Percentiles rank a stretch among this genome's conserved stretches.
Evolutionary conservation across 495 filamentous ascomycete species (phyloP).

Genomic region (Endocarpon pusillum): DNA sequence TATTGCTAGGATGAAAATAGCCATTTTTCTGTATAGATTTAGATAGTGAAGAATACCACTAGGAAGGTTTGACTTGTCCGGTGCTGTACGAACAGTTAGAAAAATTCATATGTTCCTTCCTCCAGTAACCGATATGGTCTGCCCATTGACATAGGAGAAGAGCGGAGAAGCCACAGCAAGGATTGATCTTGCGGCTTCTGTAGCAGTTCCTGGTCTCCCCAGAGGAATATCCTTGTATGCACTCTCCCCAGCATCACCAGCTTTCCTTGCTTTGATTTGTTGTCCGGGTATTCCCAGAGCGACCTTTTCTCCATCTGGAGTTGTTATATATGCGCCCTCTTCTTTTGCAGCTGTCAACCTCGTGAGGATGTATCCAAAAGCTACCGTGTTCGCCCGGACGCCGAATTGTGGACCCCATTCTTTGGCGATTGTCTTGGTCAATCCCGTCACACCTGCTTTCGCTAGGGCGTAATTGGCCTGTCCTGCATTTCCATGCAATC

Average conservation of each 20-base stretch:
- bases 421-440: slow-evolving; percentile 77
- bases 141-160: slow-evolving; percentile 66
- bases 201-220: slow-evolving; percentile 53
- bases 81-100: too few relatives aligned
- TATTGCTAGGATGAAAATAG: too few relatives aligned
- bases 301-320: slow-evolving; percentile 58
- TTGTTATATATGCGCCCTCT: slow-evolving; percentile 56
- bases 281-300: slow-evolving; percentile 56
- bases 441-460: slow-evolving; percentile 62
- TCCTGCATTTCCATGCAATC: slow-evolving; percentile 68
- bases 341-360: slow-evolving; percentile 69
- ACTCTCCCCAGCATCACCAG: slow-evolving; percentile 16
- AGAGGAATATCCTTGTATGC: slow-evolving; percentile 56
- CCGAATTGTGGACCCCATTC: slow-evolving; percentile 81
- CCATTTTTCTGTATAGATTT: too few relatives aligned
- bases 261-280: slow-evolving; percentile 27
- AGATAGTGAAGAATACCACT: too few relatives aligned
- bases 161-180: slow-evolving; percentile 64
- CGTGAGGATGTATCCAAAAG: slow-evolving; percentile 65
- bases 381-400: slow-evolving; percentile 67
- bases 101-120: slow-evolving; percentile 78
- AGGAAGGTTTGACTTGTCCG: too few relatives aligned
- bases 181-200: slow-evolving; percentile 64
- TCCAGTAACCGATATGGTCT: slow-evolving; percentile 72
- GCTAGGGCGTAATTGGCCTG: slow-evolving; percentile 75